Percentiles rank a stretch among this genome's conserved stretches.
Evolutionary conservation across 345 rosid species (phyloP).

Genomic region (Anastatica hierochuntica): DNA sequence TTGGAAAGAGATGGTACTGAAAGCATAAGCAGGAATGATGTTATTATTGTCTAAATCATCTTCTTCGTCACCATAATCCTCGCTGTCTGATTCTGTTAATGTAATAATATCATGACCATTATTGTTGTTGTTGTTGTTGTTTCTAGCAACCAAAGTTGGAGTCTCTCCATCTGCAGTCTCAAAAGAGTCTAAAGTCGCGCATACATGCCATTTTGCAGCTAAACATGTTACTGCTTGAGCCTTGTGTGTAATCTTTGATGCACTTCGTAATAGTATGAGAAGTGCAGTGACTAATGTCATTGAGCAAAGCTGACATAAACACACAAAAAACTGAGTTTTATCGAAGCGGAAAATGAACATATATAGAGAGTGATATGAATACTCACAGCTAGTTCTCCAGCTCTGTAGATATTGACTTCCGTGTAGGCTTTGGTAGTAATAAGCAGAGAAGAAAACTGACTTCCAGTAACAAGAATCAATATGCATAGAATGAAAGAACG

Average conservation of each 20-base stretch:
- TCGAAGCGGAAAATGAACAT: no score
- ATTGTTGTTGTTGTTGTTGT: not conserved
- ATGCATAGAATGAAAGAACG: conserved; percentile 52
- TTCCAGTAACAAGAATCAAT: conserved; percentile 63
- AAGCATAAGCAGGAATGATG: conserved; percentile 56
- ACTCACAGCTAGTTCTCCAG: conserved; percentile 89
- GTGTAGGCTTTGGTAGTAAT: conserved; percentile 49
- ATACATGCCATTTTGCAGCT: conserved; percentile 90
- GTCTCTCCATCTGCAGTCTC: conserved; percentile 61
- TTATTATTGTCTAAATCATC: conserved; percentile 67
- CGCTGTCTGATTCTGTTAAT: conserved; percentile 34
- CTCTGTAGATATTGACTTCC: conserved; percentile 46
- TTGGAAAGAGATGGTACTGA: conserved; percentile 74
- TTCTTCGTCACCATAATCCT: conserved; percentile 61
- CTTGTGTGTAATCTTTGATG: conserved; percentile 89
- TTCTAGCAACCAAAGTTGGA: conserved; percentile 31
- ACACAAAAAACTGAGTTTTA: not conserved
- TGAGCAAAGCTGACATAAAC: conserved; percentile 55
- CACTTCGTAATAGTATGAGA: conserved; percentile 59
- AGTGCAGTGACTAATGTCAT: conserved; percentile 63
- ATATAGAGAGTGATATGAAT: not conserved
- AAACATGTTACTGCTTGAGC: conserved; percentile 83
- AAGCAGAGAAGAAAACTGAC: conserved; percentile 81
- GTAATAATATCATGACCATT: conserved; percentile 13
- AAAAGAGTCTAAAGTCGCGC: conserved; percentile 66